These are phyloP conservation scores for Raddia distichophylla DNA, from an alignment of 176 grass and related monocot species.

Conservation along the genomic window DNA sequence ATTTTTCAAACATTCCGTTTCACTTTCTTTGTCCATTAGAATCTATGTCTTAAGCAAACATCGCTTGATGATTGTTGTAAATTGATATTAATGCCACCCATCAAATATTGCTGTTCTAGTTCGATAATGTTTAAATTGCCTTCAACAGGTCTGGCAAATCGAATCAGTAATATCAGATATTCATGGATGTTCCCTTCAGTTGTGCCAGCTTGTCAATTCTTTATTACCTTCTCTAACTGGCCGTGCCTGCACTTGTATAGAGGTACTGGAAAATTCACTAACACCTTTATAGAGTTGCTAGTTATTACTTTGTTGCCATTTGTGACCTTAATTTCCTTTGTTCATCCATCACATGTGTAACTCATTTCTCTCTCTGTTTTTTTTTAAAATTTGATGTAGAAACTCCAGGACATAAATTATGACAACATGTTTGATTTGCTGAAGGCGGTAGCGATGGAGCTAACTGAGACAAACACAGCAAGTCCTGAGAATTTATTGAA, in stretches of 20 bases:
- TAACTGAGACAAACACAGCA: constrained; percentile 37
- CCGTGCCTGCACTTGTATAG: constrained; percentile 61
- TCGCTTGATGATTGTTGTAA: constrained; percentile 17
- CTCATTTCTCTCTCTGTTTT: constrained; percentile 25
- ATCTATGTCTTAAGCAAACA: constrained; percentile 8
- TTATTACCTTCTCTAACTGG: constrained; percentile 53
- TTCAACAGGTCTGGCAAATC: constrained; percentile 80
- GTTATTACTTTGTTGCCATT: constrained; percentile 22
- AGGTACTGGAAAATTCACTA: constrained; percentile 64
- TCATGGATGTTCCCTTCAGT: constrained; percentile 63
- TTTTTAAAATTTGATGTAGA: constrained; percentile 40
- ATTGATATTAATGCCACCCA: constrained; percentile 12
- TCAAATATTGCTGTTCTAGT: constrained; percentile 34
- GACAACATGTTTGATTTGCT: constrained; percentile 61
- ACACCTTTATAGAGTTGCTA: constrained; percentile 15
- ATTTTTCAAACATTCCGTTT: neutral
- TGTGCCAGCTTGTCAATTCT: constrained; percentile 68
- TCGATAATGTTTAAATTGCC: constrained; percentile 34
- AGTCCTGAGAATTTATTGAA: constrained; percentile 57
- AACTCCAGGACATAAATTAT: constrained; percentile 64
- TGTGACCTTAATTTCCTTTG: constrained; percentile 4
- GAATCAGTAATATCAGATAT: constrained; percentile 76
- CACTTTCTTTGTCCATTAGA: constrained; percentile 16
- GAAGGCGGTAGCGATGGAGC: constrained; percentile 55
- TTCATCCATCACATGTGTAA: neutral